A percentile compares a stretch with the other conserved stretches of the same genome.
These are phyloP conservation scores for Mycena capillaripes DNA, from an alignment of 768 basidiomycete species.

Conservation along the genomic window DNA sequence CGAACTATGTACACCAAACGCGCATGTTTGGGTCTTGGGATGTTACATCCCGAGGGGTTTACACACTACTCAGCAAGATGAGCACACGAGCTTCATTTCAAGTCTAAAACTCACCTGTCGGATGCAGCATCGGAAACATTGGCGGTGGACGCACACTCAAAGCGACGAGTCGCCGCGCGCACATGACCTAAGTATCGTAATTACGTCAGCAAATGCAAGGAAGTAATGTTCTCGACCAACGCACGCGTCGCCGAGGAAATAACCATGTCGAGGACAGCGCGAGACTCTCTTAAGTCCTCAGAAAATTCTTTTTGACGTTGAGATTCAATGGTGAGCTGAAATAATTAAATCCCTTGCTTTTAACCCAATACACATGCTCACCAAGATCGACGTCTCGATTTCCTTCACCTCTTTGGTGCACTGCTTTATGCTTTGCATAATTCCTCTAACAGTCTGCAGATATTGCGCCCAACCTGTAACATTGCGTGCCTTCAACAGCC, in stretches of 20 bases:
- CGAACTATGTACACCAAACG: too few relatives aligned
- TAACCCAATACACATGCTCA: neutral
- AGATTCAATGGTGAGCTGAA: neutral
- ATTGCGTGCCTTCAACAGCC: neutral
- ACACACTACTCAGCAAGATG: too few relatives aligned
- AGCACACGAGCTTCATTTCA: too few relatives aligned
- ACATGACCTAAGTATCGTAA: neutral
- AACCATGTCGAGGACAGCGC: neutral
- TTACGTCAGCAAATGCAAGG: neutral
- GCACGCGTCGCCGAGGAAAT: neutral
- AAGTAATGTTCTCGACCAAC: neutral
- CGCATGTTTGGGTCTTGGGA: too few relatives aligned
- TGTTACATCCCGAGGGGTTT: too few relatives aligned
- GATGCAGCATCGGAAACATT: neutral
- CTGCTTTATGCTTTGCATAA: neutral
- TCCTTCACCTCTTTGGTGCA: conserved; percentile 3
- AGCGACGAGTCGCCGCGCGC: neutral
- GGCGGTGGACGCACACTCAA: neutral
- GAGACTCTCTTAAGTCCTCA: neutral
- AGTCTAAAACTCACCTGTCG: neutral
- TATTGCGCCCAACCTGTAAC: neutral
- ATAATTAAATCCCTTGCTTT: neutral
- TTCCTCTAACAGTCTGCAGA: neutral
- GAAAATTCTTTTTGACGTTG: neutral
- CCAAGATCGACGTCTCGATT: conserved; percentile 2